Conservation (phyloP, 148 eudicot genomes). For the Spergularia bocconei region DNA sequence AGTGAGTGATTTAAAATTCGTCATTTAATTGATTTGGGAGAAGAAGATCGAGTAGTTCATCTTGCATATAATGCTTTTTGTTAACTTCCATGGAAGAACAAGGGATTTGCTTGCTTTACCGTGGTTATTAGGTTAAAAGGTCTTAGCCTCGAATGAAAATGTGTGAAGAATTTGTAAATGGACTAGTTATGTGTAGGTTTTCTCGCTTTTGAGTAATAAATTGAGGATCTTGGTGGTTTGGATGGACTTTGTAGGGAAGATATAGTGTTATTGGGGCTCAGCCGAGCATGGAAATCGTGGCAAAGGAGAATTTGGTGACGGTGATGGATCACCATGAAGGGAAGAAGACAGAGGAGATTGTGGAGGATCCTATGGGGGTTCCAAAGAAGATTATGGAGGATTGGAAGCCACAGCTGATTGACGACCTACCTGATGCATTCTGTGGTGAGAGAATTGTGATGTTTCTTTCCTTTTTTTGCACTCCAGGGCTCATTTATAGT, state of each 20-base stretch:
- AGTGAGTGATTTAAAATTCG: not conserved
- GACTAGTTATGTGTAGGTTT: not conserved
- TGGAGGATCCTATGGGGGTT: conserved; percentile 86
- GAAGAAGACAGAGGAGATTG: conserved; percentile 59
- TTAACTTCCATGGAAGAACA: not conserved
- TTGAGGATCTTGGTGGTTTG: not conserved
- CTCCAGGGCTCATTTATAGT: not conserved
- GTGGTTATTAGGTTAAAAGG: not conserved
- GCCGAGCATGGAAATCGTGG: conserved; percentile 93
- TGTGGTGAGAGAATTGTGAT: conserved; percentile 55
- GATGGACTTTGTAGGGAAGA: conserved; percentile 62
- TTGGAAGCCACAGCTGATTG: conserved; percentile 88
- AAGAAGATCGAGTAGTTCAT: not conserved
- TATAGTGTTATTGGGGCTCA: conserved; percentile 98
- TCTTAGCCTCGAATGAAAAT: not conserved
- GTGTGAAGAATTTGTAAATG: not conserved
- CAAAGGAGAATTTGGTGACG: conserved; percentile 85
- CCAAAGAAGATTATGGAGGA: conserved; percentile 90
- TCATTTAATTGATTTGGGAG: not conserved
- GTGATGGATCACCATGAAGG: conserved; percentile 80
- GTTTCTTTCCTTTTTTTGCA: conserved; percentile 9
- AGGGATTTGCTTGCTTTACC: not conserved
- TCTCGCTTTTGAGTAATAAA: not conserved
- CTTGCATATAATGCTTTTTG: not conserved
- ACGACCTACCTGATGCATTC: conserved; percentile 95